A percentile compares a stretch with the other conserved stretches of the same genome.
These are phyloP conservation scores for Lachancea kluyveri DNA, from an alignment of 805 yeast genomes.

Conservation along the genomic window DNA sequence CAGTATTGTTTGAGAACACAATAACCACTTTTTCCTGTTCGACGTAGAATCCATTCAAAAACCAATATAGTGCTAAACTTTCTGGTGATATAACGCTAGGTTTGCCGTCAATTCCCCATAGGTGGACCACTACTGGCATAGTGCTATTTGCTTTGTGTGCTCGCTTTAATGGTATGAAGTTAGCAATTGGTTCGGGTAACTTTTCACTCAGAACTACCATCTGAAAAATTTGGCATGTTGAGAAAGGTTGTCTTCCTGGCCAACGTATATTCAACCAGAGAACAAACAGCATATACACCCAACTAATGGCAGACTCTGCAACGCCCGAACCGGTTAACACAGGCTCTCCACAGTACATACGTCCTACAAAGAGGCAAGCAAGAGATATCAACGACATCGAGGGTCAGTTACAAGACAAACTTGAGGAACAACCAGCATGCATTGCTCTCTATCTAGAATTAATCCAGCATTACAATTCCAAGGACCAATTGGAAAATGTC, in stretches of 20 bases:
- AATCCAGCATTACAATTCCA: slow-evolving; percentile 40
- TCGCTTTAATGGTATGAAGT: no score
- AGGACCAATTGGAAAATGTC: slow-evolving; percentile 56
- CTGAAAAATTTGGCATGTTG: no score
- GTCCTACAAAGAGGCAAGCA: slow-evolving; percentile 9
- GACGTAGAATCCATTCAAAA: slow-evolving; percentile 9
- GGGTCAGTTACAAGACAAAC: slow-evolving; percentile 51
- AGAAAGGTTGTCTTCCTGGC: no score
- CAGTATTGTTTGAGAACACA: slow-evolving; percentile 54
- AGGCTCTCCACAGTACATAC: slow-evolving; percentile 3
- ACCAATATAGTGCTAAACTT: slow-evolving; percentile 27
- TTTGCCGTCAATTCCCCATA: slow-evolving; percentile 24
- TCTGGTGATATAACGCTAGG: slow-evolving; percentile 26
- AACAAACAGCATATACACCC: no score
- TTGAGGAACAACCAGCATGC: slow-evolving; percentile 48
- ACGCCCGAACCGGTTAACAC: slow-evolving; percentile 11
- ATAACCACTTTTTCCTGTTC: slow-evolving; percentile 27
- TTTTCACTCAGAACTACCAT: no score
- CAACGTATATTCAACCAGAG: no score
- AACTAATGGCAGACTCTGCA: no score
- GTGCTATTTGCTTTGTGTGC: no score
- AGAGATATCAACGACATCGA: slow-evolving; percentile 37
- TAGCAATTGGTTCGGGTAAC: no score
- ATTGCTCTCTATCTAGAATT: slow-evolving; percentile 51
- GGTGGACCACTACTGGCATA: slow-evolving; percentile 14